Evolutionary conservation across 805 yeast genomes (phyloP).

Genomic region (Metschnikowia shivogae): DNA sequence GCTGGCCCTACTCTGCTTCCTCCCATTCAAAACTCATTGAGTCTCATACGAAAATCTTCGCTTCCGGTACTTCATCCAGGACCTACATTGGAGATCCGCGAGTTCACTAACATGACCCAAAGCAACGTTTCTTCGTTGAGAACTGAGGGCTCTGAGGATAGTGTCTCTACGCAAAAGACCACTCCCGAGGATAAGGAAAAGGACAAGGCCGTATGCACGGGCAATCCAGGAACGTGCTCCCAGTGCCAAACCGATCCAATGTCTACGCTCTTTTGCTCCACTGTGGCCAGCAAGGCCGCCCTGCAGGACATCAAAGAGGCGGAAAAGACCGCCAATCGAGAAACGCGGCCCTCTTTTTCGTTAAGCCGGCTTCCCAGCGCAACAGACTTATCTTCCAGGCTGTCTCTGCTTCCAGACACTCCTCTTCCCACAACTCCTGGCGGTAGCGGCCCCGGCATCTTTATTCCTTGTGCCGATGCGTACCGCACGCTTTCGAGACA

Average conservation of each 20-base stretch:
- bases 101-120: conserved; percentile 37
- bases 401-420: conserved; percentile 15
- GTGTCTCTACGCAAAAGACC: conserved; percentile 1
- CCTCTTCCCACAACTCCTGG: conserved; percentile 18
- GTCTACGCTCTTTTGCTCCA: conserved; percentile 84
- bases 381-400: neutral
- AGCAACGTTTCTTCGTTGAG: conserved; percentile 35
- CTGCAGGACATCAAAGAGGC: conserved; percentile 14
- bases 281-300: conserved; percentile 58
- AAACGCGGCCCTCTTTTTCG: neutral
- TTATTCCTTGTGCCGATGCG: conserved; percentile 87
- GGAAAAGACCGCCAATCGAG: conserved; percentile 1
- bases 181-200: conserved; percentile 11
- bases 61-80: conserved; percentile 64
- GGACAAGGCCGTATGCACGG: conserved; percentile 57
- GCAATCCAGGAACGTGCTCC: conserved; percentile 81
- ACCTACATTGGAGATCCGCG: conserved; percentile 51
- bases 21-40: conserved; percentile 32
- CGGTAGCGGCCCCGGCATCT: conserved; percentile 38
- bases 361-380: conserved; percentile 2
- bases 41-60: conserved; percentile 26
- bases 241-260: conserved; percentile 85
- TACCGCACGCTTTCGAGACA: conserved; percentile 83
- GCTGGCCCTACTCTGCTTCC: conserved; percentile 35
- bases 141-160: conserved; percentile 1